A percentile compares a stretch with the other conserved stretches of the same genome.
phyloP scores from a whole-genome alignment of 768 basidiomycete genomes.

The Phlegmacium glaucopus region DNA sequence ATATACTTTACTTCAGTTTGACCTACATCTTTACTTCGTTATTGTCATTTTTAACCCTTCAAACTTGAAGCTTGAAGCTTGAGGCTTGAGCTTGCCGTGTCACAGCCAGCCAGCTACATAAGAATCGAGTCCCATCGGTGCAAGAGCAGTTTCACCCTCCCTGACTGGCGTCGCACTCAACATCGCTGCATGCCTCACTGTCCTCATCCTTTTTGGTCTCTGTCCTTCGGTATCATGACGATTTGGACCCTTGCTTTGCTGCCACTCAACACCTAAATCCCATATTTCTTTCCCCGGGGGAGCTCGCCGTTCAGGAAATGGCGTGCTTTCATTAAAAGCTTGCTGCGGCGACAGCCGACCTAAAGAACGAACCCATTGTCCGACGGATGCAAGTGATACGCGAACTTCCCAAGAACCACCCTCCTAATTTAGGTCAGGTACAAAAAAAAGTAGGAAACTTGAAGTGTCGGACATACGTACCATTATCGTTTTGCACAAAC shows the following conservation, averaged over 20 bases:
- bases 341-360: slow-evolving; percentile 38
- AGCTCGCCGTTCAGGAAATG: slow-evolving; percentile 33
- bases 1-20: too few relatives aligned
- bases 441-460: background rate
- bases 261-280: slow-evolving; percentile 27
- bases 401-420: slow-evolving; percentile 61
- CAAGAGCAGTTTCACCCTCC: slow-evolving; percentile 26
- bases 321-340: slow-evolving; percentile 37
- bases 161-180: slow-evolving; percentile 39
- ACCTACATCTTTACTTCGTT: too few relatives aligned
- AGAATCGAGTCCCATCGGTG: slow-evolving; percentile 26
- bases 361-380: slow-evolving; percentile 53
- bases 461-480: slow-evolving; percentile 21
- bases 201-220: slow-evolving; percentile 30
- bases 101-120: slow-evolving; percentile 12
- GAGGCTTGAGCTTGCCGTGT: background rate
- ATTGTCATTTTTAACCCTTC: too few relatives aligned
- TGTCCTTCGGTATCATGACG: slow-evolving; percentile 1
- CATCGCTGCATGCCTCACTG: slow-evolving; percentile 43
- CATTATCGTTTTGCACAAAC: slow-evolving; percentile 48
- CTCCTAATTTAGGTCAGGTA: slow-evolving; percentile 32
- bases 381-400: slow-evolving; percentile 55
- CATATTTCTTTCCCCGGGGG: slow-evolving; percentile 37
- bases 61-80: too few relatives aligned
- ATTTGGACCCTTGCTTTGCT: slow-evolving; percentile 11